phyloP scores from a whole-genome alignment of 495 filamentous ascomycete species.

The Aspergillus sparsus region DNA sequence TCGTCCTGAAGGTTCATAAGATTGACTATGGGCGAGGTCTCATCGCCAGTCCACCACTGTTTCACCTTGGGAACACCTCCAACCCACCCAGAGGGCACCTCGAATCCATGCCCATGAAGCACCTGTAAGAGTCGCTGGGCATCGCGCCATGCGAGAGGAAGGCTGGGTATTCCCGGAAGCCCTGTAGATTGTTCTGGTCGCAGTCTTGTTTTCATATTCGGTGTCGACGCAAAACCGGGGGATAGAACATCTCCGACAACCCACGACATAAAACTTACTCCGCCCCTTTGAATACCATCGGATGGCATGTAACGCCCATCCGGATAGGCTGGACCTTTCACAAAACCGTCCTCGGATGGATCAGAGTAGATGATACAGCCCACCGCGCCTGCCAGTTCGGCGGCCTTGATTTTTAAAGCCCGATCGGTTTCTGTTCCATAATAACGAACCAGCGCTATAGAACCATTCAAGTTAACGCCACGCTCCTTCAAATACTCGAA shows the following conservation, averaged over 20 bases:
- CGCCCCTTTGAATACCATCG: slow-evolving; percentile 78
- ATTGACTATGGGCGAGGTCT: slow-evolving; percentile 71
- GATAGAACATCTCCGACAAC: slow-evolving; percentile 86
- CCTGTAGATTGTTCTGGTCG: slow-evolving; percentile 69
- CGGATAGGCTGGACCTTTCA: slow-evolving; percentile 66
- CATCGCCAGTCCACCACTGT: slow-evolving; percentile 82
- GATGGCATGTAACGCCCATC: slow-evolving; percentile 75
- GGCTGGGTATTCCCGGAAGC: slow-evolving; percentile 78
- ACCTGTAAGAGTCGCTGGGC: slow-evolving; percentile 76
- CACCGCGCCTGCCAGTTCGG: slow-evolving; percentile 77
- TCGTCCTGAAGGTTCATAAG: slow-evolving; percentile 91
- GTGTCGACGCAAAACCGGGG: slow-evolving; percentile 79
- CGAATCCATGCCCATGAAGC: slow-evolving; percentile 73
- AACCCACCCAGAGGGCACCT: slow-evolving; percentile 71
- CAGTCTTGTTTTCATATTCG: slow-evolving; percentile 61
- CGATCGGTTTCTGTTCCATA: slow-evolving; percentile 71
- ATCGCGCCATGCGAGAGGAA: slow-evolving; percentile 87
- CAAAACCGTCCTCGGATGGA: slow-evolving; percentile 76
- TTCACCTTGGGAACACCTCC: slow-evolving; percentile 70
- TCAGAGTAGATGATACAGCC: slow-evolving; percentile 94
- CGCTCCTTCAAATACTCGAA: slow-evolving; percentile 69
- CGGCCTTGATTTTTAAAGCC: slow-evolving; percentile 84
- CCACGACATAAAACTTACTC: slow-evolving; percentile 80
- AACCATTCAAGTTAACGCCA: slow-evolving; percentile 72
- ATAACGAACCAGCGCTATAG: slow-evolving; percentile 82